phyloP scores from a whole-genome alignment of 2,329 filamentous ascomycete genomes.

The Alternaria brassicae region DNA sequence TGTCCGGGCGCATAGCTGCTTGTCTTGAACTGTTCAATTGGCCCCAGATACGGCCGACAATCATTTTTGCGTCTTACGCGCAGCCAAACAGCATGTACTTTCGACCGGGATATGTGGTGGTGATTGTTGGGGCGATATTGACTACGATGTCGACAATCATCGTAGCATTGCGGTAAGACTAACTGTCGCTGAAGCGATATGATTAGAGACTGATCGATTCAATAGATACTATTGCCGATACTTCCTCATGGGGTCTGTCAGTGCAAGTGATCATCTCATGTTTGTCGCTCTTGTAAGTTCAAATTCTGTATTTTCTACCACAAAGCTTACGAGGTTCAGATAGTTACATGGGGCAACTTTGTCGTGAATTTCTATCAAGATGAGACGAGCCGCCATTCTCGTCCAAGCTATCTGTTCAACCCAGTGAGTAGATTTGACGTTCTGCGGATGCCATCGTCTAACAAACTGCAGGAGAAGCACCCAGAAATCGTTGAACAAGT shows the following conservation, averaged over 20 bases:
- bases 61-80: conserved; percentile 2
- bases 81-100: conserved; percentile 31
- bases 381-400: conserved; percentile 33
- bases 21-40: conserved; percentile 3
- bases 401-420: conserved; percentile 33
- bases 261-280: conserved; percentile 47
- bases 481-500: conserved; percentile 32
- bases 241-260: conserved; percentile 41
- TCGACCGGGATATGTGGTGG: conserved; percentile 44
- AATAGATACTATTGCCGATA: conserved; percentile 46
- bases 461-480: conserved; percentile 37
- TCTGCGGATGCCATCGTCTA: conserved; percentile 1
- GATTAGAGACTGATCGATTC: conserved; percentile 5
- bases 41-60: neutral
- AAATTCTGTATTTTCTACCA: neutral
- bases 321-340: conserved; percentile 27
- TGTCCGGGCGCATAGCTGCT: conserved; percentile 9
- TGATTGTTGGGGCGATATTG: conserved; percentile 44
- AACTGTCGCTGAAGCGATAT: neutral
- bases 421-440: conserved; percentile 29
- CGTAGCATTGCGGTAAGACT: conserved; percentile 39
- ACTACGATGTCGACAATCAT: conserved; percentile 47
- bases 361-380: conserved; percentile 49
- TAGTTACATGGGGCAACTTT: conserved; percentile 47
- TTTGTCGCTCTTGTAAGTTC: conserved; percentile 39